These are phyloP conservation scores for Saccharomycopsis oosterbeekiorum DNA, from an alignment of 805 yeast species.

Conservation along the genomic window DNA sequence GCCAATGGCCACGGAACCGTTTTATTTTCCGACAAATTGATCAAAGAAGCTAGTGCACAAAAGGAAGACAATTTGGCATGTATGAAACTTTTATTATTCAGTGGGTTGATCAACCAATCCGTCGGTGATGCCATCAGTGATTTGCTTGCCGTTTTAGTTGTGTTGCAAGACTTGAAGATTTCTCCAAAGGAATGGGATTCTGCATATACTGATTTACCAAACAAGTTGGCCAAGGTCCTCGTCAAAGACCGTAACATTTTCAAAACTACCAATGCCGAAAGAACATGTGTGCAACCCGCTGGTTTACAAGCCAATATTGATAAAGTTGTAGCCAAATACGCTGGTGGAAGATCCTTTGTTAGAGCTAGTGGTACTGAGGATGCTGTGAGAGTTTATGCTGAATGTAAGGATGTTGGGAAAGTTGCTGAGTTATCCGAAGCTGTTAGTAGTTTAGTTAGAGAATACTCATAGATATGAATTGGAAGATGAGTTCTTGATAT, in stretches of 20 bases:
- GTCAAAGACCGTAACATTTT: slow-evolving; percentile 76
- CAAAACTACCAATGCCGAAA: slow-evolving; percentile 84
- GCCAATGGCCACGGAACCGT: slow-evolving; percentile 99
- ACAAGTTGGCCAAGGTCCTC: slow-evolving; percentile 66
- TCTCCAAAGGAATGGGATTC: slow-evolving; percentile 64
- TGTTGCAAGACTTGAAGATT: slow-evolving; percentile 46
- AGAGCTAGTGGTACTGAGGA: slow-evolving; percentile 98
- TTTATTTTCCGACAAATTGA: slow-evolving; percentile 51
- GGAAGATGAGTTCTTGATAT: background rate
- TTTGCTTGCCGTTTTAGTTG: slow-evolving; percentile 63
- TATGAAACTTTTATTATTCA: slow-evolving; percentile 46
- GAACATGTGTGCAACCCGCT: slow-evolving; percentile 63
- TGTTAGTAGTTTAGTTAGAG: slow-evolving; percentile 31
- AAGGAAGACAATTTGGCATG: slow-evolving; percentile 42
- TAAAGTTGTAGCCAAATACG: slow-evolving; percentile 42
- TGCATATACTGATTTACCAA: slow-evolving; percentile 79
- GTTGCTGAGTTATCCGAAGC: slow-evolving; percentile 37
- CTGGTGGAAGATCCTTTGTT: slow-evolving; percentile 76
- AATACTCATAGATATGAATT: background rate
- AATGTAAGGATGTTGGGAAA: slow-evolving; percentile 48
- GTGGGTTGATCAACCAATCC: slow-evolving; percentile 80
- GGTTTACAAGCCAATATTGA: slow-evolving; percentile 75
- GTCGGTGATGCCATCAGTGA: slow-evolving; percentile 99
- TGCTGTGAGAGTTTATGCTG: slow-evolving; percentile 93
- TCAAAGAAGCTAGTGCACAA: slow-evolving; percentile 29